Evolutionary conservation across 306 rosid species (phyloP).

Genomic region (Crataegus laevigata): DNA sequence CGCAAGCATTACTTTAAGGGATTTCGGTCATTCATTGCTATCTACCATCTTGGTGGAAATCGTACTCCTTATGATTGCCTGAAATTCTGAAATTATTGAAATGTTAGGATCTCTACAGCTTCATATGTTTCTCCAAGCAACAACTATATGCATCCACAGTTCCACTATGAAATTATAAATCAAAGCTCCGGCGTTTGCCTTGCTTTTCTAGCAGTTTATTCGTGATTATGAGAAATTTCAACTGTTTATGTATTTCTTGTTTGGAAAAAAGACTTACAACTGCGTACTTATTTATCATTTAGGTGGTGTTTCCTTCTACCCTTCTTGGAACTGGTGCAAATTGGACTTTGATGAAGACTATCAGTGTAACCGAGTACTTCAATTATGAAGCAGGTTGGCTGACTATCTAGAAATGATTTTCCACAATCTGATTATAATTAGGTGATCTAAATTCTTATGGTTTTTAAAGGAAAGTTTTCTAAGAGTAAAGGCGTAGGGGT

Average conservation of each 20-base stretch:
- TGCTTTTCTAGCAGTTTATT: no score
- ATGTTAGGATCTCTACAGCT: background rate
- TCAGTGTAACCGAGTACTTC: constrained; percentile 93
- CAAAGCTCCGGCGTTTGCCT: background rate
- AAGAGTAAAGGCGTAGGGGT: constrained; percentile 93
- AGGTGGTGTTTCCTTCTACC: constrained; percentile 98
- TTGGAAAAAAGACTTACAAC: no score
- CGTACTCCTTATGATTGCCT: background rate
- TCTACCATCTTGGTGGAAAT: background rate
- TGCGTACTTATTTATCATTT: no score
- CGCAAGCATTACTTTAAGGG: no score
- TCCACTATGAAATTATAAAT: background rate
- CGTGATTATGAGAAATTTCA: no score
- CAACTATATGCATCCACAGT: background rate
- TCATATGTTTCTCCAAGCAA: background rate
- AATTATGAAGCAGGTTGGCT: constrained; percentile 82
- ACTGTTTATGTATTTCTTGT: no score
- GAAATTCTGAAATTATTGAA: background rate
- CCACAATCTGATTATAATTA: background rate
- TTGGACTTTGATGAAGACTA: constrained; percentile 96
- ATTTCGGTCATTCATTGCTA: background rate
- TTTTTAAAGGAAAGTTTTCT: constrained; percentile 75
- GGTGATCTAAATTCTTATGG: background rate
- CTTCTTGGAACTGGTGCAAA: constrained; percentile 82
- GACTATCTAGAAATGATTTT: background rate